Base-by-base conservation (phyloP, 163 green algal species). In the Trebouxia gelatinosa region DNA sequence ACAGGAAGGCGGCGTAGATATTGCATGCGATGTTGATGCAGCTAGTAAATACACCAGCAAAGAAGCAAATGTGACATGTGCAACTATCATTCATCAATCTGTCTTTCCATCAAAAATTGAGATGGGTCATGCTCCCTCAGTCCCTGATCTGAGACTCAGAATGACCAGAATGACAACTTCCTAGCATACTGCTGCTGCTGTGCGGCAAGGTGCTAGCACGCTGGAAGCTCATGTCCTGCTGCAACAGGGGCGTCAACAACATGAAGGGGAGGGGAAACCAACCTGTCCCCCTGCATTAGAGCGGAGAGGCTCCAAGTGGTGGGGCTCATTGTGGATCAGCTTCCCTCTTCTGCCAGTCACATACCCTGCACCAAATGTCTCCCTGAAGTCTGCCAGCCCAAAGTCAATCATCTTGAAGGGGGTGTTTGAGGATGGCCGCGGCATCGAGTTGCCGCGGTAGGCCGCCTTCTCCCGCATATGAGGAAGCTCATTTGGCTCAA, bases 381-480 rank as follows among this genome's bases (percentile, higher is more conserved):
- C 61, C 29, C 58, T 40, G 51, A 84, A 84, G 50, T 77, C 37
- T 32, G 70, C 79, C 51, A 84, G 74, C 23, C 79, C 79, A 59
- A 78, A 80, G 39, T 84, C 79, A 51, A 84, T 84, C 28, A 84
- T 84, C 65, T 74, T 59, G 77, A 78, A 81, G 6, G n/a, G 23
- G 2, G 35, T 77, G 48, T 58, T 58, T 58, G 48, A 16, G 16
- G 16, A 16, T n/a, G 48, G 19, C 48, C 19, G 48, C 19, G 35
- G n/a, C n/a, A n/a, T n/a, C n/a, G n/a, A n/a, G n/a, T n/a, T n/a
- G n/a, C n/a, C n/a, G n/a, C n/a, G n/a, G n/a, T n/a, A n/a, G n/a
- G n/a, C n/a, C n/a, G n/a, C n/a, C n/a, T n/a, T n/a, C n/a, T n/a
- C n/a, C n/a, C n/a, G n/a, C n/a, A n/a, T n/a, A n/a, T n/a, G n/a